Percentiles rank a stretch among this genome's conserved stretches.
phyloP scores from a whole-genome alignment of 2,329 filamentous ascomycete genomes.

The Myriosclerotinia curreyana region DNA sequence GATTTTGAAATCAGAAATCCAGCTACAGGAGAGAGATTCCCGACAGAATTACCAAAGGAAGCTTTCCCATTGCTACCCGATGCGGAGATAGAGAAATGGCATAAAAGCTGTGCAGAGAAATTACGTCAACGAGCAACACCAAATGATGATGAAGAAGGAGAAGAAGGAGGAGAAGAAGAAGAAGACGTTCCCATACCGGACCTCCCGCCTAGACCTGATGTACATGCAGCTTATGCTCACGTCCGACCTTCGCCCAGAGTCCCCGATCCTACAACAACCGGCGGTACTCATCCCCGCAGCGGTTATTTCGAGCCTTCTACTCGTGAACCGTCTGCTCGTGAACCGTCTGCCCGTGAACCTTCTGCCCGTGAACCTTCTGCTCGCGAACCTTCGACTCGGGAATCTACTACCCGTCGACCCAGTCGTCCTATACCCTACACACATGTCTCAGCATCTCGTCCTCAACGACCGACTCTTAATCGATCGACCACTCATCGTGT shows the following conservation, averaged over 20 bases:
- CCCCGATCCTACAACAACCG: slow-evolving; percentile 14
- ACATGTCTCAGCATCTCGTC: slow-evolving; percentile 29
- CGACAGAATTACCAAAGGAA: slow-evolving; percentile 53
- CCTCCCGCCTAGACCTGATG: slow-evolving; percentile 35
- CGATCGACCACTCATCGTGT: slow-evolving; percentile 39
- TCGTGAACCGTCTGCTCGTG: slow-evolving; percentile 20
- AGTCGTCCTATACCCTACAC: slow-evolving; percentile 29
- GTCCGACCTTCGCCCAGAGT: slow-evolving; percentile 28
- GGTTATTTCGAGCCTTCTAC: slow-evolving; percentile 22
- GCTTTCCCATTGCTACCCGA: slow-evolving; percentile 73
- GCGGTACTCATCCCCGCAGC: slow-evolving; percentile 6
- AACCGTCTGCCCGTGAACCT: slow-evolving; percentile 28
- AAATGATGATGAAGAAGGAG: slow-evolving; percentile 32
- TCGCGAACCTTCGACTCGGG: slow-evolving; percentile 24
- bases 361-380: slow-evolving; percentile 27
- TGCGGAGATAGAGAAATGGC: slow-evolving; percentile 79
- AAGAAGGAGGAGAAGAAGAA: slow-evolving; percentile 35
- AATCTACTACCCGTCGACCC: slow-evolving; percentile 5
- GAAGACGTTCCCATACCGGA: slow-evolving; percentile 35
- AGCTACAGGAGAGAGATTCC: slow-evolving; percentile 67
- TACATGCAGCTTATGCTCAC: slow-evolving; percentile 33
- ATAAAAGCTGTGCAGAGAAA: slow-evolving; percentile 70
- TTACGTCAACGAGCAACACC: slow-evolving; percentile 58
- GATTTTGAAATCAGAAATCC: slow-evolving; percentile 75
- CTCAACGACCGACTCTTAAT: slow-evolving; percentile 34